A percentile compares a stretch with the other conserved stretches of the same genome.
Evolutionary conservation across 352 stramenopile species (phyloP).

Genomic region (Halophytophthora batemanensis): DNA sequence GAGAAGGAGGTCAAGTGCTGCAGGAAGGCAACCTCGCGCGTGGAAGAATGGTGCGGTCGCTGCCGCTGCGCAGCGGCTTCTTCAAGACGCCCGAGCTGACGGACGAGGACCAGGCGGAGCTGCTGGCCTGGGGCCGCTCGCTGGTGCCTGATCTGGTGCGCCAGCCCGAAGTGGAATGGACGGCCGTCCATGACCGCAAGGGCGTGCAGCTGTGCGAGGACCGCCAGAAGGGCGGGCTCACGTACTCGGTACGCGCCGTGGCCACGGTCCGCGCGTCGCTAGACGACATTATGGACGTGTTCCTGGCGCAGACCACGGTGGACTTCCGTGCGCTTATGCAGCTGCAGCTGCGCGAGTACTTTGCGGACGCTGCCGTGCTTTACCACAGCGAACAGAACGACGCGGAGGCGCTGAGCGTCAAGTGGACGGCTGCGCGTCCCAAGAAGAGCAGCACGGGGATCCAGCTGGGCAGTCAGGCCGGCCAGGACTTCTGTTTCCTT

Average conservation of each 20-base stretch:
- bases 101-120: conserved; percentile 57
- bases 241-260: conserved; percentile 70
- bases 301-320: conserved; percentile 47
- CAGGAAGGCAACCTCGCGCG: too few relatives aligned
- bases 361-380: conserved; percentile 66
- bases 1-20: too few relatives aligned
- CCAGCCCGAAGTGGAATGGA: conserved; percentile 76
- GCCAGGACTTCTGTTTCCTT: conserved; percentile 69
- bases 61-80: conserved; percentile 76
- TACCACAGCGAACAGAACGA: conserved; percentile 77
- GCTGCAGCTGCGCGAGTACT: conserved; percentile 69
- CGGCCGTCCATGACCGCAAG: conserved; percentile 68
- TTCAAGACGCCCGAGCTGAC: conserved; percentile 65
- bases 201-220: conserved; percentile 71
- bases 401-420: conserved; percentile 73
- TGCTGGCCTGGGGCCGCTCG: conserved; percentile 71
- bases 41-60: conserved; percentile 66
- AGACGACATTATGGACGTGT: conserved; percentile 82
- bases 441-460: conserved; percentile 59
- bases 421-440: conserved; percentile 67
- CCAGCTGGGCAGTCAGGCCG: conserved; percentile 39
- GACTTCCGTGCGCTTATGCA: conserved; percentile 76
- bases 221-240: conserved; percentile 77
- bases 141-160: conserved; percentile 61
- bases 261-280: conserved; percentile 53